A percentile compares a stretch with the other conserved stretches of the same genome.
These are phyloP conservation scores for Lepiota venenata DNA, from an alignment of 768 basidiomycete species.

Conservation along the genomic window DNA sequence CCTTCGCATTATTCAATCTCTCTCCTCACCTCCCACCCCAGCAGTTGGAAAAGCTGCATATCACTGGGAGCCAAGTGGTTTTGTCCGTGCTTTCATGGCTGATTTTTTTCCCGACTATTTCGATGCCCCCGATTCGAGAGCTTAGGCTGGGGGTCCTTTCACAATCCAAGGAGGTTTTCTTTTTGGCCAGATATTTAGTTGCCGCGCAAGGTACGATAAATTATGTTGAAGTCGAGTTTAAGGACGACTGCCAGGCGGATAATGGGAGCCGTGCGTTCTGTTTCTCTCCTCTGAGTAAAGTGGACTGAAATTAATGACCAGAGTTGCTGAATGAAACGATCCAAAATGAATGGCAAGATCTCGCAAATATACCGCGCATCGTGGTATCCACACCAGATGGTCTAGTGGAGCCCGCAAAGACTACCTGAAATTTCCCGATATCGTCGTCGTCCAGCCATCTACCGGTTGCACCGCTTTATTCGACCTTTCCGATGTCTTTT, in stretches of 20 bases:
- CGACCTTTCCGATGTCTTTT: not conserved
- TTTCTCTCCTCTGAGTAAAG: not conserved
- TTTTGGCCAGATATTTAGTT: not conserved
- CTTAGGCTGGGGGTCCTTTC: not conserved
- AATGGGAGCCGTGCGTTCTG: not conserved
- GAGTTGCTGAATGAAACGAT: not conserved
- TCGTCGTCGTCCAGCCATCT: slow-evolving; percentile 60
- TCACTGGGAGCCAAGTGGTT: not conserved
- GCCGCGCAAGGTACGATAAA: not conserved
- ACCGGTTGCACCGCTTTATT: slow-evolving; percentile 30
- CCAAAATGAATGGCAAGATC: no score
- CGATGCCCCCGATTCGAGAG: not conserved
- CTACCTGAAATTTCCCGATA: slow-evolving; percentile 45
- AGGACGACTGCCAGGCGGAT: not conserved
- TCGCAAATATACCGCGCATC: not conserved
- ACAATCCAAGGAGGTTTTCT: not conserved
- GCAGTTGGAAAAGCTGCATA: not conserved
- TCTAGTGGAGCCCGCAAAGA: not conserved
- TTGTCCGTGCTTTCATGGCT: not conserved
- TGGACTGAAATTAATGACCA: not conserved
- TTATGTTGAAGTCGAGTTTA: not conserved
- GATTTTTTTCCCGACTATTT: not conserved
- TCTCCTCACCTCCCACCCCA: slow-evolving; percentile 3
- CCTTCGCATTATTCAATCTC: not conserved
- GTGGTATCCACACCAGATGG: not conserved